Percentiles rank a stretch among this genome's conserved stretches.
phyloP scores from a whole-genome alignment of 495 filamentous ascomycete species.

The Echria macrotheca region DNA sequence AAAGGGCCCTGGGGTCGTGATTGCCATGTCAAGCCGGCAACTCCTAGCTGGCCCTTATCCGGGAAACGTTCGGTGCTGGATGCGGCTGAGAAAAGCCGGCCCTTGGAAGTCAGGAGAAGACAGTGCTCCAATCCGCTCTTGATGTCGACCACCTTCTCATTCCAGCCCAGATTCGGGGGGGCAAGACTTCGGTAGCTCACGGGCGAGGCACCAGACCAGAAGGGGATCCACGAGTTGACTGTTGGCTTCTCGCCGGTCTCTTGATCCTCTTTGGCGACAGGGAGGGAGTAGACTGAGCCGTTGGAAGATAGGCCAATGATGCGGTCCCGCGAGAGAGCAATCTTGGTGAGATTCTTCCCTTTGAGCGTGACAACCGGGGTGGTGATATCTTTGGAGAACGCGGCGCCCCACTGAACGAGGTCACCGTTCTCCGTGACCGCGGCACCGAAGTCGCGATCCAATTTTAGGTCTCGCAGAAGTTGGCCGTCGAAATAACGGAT shows the following conservation, averaged over 20 bases:
- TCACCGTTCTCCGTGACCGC: conserved; percentile 86
- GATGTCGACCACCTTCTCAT: conserved; percentile 70
- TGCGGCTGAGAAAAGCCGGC: conserved; percentile 81
- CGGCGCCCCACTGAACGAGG: conserved; percentile 85
- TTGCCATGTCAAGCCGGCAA: conserved; percentile 73
- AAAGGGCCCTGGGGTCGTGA: conserved; percentile 73
- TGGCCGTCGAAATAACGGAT: conserved; percentile 81
- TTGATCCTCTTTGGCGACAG: conserved; percentile 71
- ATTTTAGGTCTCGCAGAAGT: conserved; percentile 80
- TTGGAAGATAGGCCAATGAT: conserved; percentile 71
- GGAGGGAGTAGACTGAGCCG: conserved; percentile 82
- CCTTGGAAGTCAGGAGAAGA: conserved; percentile 75
- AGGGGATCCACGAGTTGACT: conserved; percentile 70
- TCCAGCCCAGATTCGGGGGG: conserved; percentile 60
- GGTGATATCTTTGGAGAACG: conserved; percentile 48
- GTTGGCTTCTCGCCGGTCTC: conserved; percentile 50
- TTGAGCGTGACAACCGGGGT: conserved; percentile 65
- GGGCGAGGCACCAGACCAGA: conserved; percentile 54
- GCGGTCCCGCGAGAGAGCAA: conserved; percentile 72
- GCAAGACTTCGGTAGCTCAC: conserved; percentile 63
- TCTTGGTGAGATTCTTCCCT: conserved; percentile 71
- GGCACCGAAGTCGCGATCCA: conserved; percentile 77
- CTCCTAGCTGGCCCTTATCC: conserved; percentile 75
- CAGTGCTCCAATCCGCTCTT: conserved; percentile 77
- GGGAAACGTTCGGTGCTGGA: conserved; percentile 74